These are phyloP conservation scores for Oryza glaberrima DNA, from an alignment of 176 grass and related monocot genomes.

Conservation along the genomic window DNA sequence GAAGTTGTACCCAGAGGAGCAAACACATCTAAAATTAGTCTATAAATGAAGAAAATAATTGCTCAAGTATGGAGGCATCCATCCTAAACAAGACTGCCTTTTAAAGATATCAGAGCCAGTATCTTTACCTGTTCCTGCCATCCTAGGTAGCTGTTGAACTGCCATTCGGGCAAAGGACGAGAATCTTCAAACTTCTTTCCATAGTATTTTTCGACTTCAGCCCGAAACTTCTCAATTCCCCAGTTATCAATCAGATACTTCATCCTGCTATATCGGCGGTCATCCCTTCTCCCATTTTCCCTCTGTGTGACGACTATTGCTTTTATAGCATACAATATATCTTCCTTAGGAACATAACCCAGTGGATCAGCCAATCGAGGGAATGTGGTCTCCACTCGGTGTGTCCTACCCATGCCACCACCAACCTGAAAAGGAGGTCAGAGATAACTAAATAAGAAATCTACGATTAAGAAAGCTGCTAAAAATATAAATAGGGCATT, in stretches of 20 bases:
- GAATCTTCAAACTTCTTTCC: constrained; percentile 93
- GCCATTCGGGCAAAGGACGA: constrained; percentile 70
- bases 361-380: constrained; percentile 82
- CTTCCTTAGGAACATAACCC: constrained; percentile 95
- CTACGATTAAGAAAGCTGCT: background rate
- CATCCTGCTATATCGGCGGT: constrained; percentile 92
- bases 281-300: constrained; percentile 97
- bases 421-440: constrained; percentile 70
- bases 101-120: background rate
- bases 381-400: constrained; percentile 88
- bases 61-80: background rate
- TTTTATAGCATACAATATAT: constrained; percentile 96
- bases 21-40: background rate
- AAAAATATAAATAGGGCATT: constrained; percentile 11
- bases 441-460: constrained; percentile 22
- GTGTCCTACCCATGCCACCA: constrained; percentile 98
- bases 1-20: background rate
- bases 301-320: constrained; percentile 96
- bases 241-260: constrained; percentile 90
- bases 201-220: constrained; percentile 87
- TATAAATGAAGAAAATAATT: background rate
- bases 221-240: constrained; percentile 95
- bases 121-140: constrained; percentile 92
- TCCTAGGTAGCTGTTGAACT: constrained; percentile 94
- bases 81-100: background rate